Percentiles rank a stretch among this genome's conserved stretches.
These are phyloP conservation scores for Helicostylum pulchrum DNA, from an alignment of 192 early-diverging fungal species.

Conservation along the genomic window DNA sequence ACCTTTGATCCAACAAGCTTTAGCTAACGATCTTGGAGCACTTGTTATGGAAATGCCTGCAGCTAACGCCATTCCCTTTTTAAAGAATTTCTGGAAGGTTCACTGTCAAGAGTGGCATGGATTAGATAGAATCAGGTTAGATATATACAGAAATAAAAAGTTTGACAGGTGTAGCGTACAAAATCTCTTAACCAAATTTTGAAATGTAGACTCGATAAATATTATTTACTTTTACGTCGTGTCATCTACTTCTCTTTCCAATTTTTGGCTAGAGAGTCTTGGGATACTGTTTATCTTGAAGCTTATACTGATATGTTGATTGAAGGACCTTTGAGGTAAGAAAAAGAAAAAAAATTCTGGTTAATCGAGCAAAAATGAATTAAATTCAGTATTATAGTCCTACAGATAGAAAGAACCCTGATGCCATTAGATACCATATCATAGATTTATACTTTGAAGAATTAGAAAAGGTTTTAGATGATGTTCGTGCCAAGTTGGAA, in stretches of 20 bases:
- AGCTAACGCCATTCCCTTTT: conserved; percentile 50
- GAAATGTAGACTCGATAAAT: conserved; percentile 69
- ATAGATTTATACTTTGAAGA: conserved; percentile 71
- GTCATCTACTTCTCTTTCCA: conserved; percentile 61
- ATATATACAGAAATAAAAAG: not conserved
- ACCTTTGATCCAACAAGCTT: conserved; percentile 83
- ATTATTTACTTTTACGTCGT: conserved; percentile 66
- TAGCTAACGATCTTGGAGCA: conserved; percentile 75
- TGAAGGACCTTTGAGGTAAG: conserved; percentile 64
- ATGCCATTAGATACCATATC: conserved; percentile 68
- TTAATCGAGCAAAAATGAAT: not conserved
- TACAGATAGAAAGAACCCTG: conserved; percentile 58
- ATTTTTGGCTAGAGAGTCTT: conserved; percentile 56
- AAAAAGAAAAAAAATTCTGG: not conserved
- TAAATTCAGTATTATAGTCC: conserved; percentile 40
- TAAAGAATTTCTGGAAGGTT: conserved; percentile 64
- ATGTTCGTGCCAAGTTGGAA: conserved; percentile 31
- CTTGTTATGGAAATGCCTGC: conserved; percentile 49
- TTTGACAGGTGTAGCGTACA: too few relatives aligned
- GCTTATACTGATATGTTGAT: conserved; percentile 51
- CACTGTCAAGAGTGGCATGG: conserved; percentile 72
- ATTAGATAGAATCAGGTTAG: conserved; percentile 71
- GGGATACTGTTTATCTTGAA: conserved; percentile 51
- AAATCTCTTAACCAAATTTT: too few relatives aligned
- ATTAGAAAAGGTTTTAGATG: conserved; percentile 58